phyloP scores from a whole-genome alignment of 352 stramenopile species.

The Halophytophthora polymorphica region DNA sequence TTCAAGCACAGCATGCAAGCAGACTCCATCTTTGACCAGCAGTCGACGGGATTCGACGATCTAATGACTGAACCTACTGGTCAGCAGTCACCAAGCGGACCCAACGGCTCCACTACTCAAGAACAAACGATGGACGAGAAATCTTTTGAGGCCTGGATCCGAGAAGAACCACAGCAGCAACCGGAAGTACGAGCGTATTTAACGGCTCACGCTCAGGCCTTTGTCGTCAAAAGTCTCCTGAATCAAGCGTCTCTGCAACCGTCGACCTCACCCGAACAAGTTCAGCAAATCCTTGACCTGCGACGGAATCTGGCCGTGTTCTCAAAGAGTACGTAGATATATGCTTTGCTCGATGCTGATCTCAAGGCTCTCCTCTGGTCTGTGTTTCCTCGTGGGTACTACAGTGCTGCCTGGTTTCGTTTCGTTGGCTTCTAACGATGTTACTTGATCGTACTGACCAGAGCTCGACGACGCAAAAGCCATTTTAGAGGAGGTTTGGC shows the following conservation, averaged over 20 bases:
- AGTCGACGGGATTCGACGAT: too few species aligned
- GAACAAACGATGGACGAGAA: constrained; percentile 4
- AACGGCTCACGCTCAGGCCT: constrained; percentile 12
- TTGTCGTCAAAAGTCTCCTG: constrained; percentile 2
- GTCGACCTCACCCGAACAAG: constrained; percentile 8
- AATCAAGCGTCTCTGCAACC: constrained; percentile 7
- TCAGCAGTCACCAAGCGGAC: neutral
- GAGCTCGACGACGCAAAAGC: constrained; percentile 32
- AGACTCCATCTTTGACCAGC: too few species aligned
- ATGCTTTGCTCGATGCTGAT: too few species aligned
- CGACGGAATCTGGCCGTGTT: constrained; percentile 32
- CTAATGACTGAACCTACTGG: too few species aligned
- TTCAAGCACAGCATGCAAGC: too few species aligned
- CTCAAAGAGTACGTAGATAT: constrained; percentile 28
- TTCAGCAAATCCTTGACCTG: constrained; percentile 31
- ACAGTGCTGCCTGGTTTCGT: neutral
- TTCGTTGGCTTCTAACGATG: neutral
- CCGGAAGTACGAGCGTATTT: constrained; percentile 12
- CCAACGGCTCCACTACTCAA: neutral
- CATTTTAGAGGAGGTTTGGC: constrained; percentile 30
- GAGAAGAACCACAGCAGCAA: constrained; percentile 7
- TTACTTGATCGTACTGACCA: constrained; percentile 5
- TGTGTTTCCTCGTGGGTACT: too few species aligned
- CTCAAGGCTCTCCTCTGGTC: too few species aligned
- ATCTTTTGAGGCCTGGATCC: constrained; percentile 8